These are phyloP conservation scores for Neophaeococcomyces mojaviensis DNA, from an alignment of 2,329 filamentous ascomycete genomes.

Conservation along the genomic window DNA sequence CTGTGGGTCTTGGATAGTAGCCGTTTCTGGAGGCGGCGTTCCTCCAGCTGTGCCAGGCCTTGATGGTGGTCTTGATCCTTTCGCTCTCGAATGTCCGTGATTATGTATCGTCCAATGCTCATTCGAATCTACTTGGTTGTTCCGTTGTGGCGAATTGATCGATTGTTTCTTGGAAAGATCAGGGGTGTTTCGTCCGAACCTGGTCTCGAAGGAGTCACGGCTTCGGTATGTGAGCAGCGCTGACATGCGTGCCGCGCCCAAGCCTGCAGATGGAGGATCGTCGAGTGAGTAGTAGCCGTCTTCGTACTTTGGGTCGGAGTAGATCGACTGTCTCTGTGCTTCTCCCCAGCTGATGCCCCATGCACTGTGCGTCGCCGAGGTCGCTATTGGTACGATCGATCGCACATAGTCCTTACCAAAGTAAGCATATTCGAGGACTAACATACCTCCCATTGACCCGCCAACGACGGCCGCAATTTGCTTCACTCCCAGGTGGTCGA, in stretches of 20 bases:
- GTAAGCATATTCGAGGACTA: slow-evolving; percentile 57
- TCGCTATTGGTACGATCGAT: slow-evolving; percentile 49
- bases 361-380: slow-evolving; percentile 48
- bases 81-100: slow-evolving; percentile 63
- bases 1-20: slow-evolving; percentile 53
- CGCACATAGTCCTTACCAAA: slow-evolving; percentile 57
- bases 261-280: slow-evolving; percentile 76
- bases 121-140: slow-evolving; percentile 52
- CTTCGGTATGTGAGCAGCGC: slow-evolving; percentile 92
- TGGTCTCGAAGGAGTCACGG: slow-evolving; percentile 90
- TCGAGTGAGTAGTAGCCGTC: slow-evolving; percentile 89
- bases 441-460: slow-evolving; percentile 54
- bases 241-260: slow-evolving; percentile 93
- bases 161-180: slow-evolving; percentile 76
- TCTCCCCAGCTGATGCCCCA: slow-evolving; percentile 56
- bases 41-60: slow-evolving; percentile 12
- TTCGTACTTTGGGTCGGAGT: slow-evolving; percentile 96
- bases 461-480: slow-evolving; percentile 49
- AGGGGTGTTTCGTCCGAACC: slow-evolving; percentile 87
- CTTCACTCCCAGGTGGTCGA: slow-evolving; percentile 48
- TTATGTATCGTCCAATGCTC: slow-evolving; percentile 77
- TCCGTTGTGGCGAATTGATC: slow-evolving; percentile 40
- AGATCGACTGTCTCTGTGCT: slow-evolving; percentile 62
- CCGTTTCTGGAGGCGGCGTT: slow-evolving; percentile 23
- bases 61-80: slow-evolving; percentile 43